These are phyloP conservation scores for Saccharomyces kudriavzevii DNA, from an alignment of 805 yeast species.

Conservation along the genomic window DNA sequence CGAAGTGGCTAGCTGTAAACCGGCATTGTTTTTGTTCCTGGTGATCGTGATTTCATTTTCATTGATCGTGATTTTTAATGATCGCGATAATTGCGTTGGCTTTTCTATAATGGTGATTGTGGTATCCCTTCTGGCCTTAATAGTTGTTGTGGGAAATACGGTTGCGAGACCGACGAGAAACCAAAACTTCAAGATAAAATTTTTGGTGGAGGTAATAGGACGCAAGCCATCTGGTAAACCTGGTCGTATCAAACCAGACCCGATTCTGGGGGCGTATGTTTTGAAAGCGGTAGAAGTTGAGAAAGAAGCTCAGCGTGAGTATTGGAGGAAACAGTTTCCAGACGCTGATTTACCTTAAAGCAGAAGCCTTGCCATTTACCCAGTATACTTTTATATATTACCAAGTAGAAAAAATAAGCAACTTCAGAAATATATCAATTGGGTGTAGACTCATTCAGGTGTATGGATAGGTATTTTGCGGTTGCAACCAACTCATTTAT, in stretches of 20 bases:
- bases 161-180: no score
- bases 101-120: no score
- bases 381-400: no score
- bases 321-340: background rate
- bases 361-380: background rate
- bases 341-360: background rate
- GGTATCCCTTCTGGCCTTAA: no score
- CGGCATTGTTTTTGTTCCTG: background rate
- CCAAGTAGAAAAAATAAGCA: background rate
- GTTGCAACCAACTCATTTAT: no score
- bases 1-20: background rate
- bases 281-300: background rate
- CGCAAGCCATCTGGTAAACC: background rate
- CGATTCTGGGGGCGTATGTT: background rate
- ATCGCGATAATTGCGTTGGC: no score
- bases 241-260: background rate
- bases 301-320: background rate
- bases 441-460: background rate
- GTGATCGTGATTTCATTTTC: background rate
- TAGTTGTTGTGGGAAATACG: no score
- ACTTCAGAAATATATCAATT: no score
- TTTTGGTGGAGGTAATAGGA: background rate
- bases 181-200: background rate
- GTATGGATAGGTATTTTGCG: background rate
- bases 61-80: background rate